A percentile compares a stretch with the other conserved stretches of the same genome.
Evolutionary conservation across 441 rosid genomes (phyloP).

Genomic region (Euphorbia corollata): DNA sequence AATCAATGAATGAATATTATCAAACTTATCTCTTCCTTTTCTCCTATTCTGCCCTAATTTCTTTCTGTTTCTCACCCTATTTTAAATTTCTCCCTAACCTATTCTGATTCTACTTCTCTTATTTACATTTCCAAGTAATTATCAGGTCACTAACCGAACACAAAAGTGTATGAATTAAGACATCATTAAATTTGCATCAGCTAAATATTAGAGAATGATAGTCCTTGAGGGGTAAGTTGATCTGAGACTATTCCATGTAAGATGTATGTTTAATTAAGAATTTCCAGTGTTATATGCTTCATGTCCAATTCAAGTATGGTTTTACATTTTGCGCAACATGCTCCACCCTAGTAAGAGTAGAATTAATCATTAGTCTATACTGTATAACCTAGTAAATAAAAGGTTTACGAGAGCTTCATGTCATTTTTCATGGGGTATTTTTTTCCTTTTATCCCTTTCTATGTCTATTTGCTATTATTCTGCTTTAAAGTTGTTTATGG

Average conservation of each 20-base stretch:
- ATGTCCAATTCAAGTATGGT: not conserved
- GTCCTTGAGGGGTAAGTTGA: not conserved
- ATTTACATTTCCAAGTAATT: too few relatives aligned
- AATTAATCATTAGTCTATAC: not conserved
- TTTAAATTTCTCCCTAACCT: too few relatives aligned
- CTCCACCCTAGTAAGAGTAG: not conserved
- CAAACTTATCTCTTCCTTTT: too few relatives aligned
- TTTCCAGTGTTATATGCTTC: not conserved
- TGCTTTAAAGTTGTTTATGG: not conserved
- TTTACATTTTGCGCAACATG: not conserved
- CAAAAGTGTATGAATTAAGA: slow-evolving; percentile 22
- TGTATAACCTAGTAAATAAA: not conserved
- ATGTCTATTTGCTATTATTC: not conserved
- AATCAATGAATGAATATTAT: too few relatives aligned
- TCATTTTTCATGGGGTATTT: too few relatives aligned
- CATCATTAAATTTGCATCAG: slow-evolving; percentile 16
- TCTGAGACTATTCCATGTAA: not conserved
- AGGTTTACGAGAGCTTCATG: not conserved
- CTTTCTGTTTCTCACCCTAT: too few relatives aligned
- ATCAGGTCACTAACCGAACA: too few relatives aligned
- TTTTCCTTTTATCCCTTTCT: not conserved
- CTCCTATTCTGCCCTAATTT: too few relatives aligned
- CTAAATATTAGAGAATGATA: not conserved
- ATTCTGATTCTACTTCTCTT: too few relatives aligned
- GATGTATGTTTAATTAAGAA: not conserved